These are phyloP conservation scores for Medicago truncatula DNA, from an alignment of 306 rosid genomes.

Conservation along the genomic window MtrunA17r5.0-ANR NC_053043.1:48602001-48602500, in stretches of 20 bases:
- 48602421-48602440: not conserved
- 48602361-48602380: not conserved
- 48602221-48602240: not conserved
- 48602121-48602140: no score
- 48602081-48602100: no score
- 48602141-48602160: no score
- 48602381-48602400: not conserved
- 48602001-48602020: no score
- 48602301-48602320: not conserved
- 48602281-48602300: no score
- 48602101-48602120: no score
- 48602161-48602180: not conserved
- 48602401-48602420: conserved; percentile 27
- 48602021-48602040: no score
- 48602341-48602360: not conserved
- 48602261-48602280: no score
- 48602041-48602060: no score
- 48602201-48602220: not conserved
- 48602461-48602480: conserved; percentile 5
- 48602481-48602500: conserved; percentile 62
- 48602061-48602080: no score
- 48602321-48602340: not conserved
- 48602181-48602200: conserved; percentile 4
- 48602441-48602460: conserved; percentile 26
- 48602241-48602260: no score